Evolutionary conservation across 2,329 filamentous ascomycete species (phyloP), one percentile per base, ranked within the genome.

Genomic region (Ascochyta fabae): DNA sequence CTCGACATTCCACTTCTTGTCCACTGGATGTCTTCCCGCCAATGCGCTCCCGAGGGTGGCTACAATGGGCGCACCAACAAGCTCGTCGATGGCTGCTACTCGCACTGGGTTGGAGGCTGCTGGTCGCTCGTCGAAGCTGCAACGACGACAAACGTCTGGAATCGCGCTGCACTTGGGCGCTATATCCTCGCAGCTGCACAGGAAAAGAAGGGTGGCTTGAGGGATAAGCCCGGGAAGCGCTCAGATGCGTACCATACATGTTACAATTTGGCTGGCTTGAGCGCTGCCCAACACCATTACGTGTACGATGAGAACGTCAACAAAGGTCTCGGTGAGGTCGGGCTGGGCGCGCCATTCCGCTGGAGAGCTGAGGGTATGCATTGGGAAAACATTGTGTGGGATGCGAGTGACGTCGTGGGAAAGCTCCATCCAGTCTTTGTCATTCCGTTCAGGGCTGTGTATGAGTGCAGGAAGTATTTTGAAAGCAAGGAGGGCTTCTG

Each of bases 31-130:
- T 94, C 92, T 7, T 87, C 91, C 40, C 88, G 92, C 56, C 95
- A 99, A 76, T 90, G 94, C 74, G 87, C 88, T 27, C 95, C 94
- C 3, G 95, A 98, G 75, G 93, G 93, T 61, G 95, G 95, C 33
- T 93, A 96, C 71, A 90, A 91, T 36, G 95, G 95, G 58, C 89
- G 95, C 65, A 96, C 94, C 26, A 98, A 98, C 82, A 99, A 99
- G 79, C 84, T 99, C 29, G 95, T 98, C 29, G 95, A 99, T 75
- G 95, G 94, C 41, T 99, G 95, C 79, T 99, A 99, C 79, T 96
- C 91, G 73, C 94, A 97, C 77, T 99, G 95, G 95, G 89, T 96
- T 31, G 95, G 95, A 50, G 90, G 90, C 50, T 98, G 93, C 79
- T 99, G 93, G 91, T 89, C 94, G 41, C 78, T 99, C 62, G 82